Base-by-base conservation (phyloP, 345 rosid genomes). In the Eucalyptus cladocalyx region DNA sequence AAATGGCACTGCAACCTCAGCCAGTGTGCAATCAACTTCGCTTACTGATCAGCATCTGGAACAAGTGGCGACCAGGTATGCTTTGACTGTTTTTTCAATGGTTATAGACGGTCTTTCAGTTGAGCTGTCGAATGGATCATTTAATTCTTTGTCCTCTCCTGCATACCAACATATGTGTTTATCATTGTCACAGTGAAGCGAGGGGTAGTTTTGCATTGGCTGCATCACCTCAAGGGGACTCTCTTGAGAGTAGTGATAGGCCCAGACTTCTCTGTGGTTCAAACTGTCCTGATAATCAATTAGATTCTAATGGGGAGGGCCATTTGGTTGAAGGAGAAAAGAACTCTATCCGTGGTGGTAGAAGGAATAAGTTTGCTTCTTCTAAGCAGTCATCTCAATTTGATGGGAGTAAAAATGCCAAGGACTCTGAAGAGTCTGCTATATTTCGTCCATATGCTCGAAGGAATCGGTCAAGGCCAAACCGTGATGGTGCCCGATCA, bases 191-290 rank as follows among this genome's bases (percentile, higher is more conserved):
- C 98, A 98, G 99, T 93, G 97, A 95, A 93, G 96, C 97, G 72
- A 96, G 97, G 93, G 98, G 95, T 93, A 98, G 98, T 94, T 97
- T 97, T 92, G 97, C 98, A 81, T 76, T 94, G 90, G 94, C 98
- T 92, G 97, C 96, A 87, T 98, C 99, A 81, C 98, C 98, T 91
- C 97, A 91, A 92, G 98, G 96, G 60, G 99, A 95, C 92, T 98
- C 98, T 91, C 95, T 95, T 51, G 99, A 97, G 91, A 97, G 99
- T 95, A 95, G 98, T 92, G 99, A 96, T 89, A 94, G 98, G 91
- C 99, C 94, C 17, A 93, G 93, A 91, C 93, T 93, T 91, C 93
- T 89, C 86, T 93, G 95, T 90, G 99, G 95, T 93, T 97, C 96
- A 90, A 95, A 95, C 91, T 95, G 94, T 91, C 96, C 97, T 40